These are phyloP conservation scores for Taphrina deformans DNA, from an alignment of 1,139 yeast genomes.

Conservation along the genomic window DNA sequence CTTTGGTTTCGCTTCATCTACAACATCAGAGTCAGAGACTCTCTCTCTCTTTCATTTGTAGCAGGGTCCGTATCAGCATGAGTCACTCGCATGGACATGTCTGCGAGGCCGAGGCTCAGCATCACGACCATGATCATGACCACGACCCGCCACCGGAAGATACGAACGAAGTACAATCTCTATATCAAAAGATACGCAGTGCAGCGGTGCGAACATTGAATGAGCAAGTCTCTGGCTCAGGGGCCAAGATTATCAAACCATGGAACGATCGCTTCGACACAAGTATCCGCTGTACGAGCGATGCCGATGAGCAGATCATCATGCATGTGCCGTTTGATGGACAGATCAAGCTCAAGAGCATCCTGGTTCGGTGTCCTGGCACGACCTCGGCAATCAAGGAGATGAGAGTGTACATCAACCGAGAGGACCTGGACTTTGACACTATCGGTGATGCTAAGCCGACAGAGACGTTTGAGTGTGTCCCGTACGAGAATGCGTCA, in stretches of 20 bases:
- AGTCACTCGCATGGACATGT: conserved; percentile 31
- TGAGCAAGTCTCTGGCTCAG: conserved; percentile 55
- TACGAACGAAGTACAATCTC: conserved; percentile 68
- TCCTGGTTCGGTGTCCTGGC: conserved; percentile 67
- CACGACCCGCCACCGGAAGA: conserved; percentile 64
- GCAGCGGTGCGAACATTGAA: conserved; percentile 67
- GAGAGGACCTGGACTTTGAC: conserved; percentile 68
- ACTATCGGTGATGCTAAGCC: conserved; percentile 56
- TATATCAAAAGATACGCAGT: conserved; percentile 62
- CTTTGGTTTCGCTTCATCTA: not conserved
- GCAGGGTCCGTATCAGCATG: too few species aligned
- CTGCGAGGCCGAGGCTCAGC: conserved; percentile 25
- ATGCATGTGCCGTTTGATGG: conserved; percentile 73
- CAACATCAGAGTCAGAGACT: not conserved
- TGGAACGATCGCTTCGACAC: conserved; percentile 54
- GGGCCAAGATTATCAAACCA: conserved; percentile 51
- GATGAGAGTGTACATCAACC: conserved; percentile 73
- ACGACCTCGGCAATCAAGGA: conserved; percentile 64
- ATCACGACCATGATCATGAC: conserved; percentile 45
- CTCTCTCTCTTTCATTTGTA: too few species aligned
- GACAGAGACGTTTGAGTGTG: conserved; percentile 60
- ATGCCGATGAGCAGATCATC: conserved; percentile 68
- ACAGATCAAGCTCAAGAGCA: conserved; percentile 68
- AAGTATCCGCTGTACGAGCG: conserved; percentile 57
- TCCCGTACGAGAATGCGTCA: conserved; percentile 51